A percentile compares a stretch with the other conserved stretches of the same genome.
Evolutionary conservation across 306 rosid species (phyloP).

Genomic region (Arachis hypogaea): DNA sequence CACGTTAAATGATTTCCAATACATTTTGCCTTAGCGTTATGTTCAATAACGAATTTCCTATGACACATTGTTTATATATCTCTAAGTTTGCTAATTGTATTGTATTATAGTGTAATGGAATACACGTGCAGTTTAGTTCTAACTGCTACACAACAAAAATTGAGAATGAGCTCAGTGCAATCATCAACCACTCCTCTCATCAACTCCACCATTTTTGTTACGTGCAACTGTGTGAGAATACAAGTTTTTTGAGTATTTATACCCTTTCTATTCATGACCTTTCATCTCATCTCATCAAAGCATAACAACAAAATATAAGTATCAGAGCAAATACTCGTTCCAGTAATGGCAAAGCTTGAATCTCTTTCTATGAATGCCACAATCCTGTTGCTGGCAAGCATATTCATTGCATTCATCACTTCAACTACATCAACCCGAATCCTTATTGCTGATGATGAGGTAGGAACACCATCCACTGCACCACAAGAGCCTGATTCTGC

Average conservation of each 20-base stretch:
- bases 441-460: conserved; percentile 33
- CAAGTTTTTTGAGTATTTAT: conserved; percentile 14
- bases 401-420: conserved; percentile 36
- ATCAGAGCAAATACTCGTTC: background rate
- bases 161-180: conserved; percentile 15
- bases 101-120: no score
- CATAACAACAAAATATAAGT: background rate
- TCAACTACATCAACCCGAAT: conserved; percentile 44
- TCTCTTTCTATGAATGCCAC: conserved; percentile 25
- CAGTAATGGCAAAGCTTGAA: conserved; percentile 38
- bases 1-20: no score
- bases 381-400: conserved; percentile 30
- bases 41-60: background rate
- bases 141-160: conserved; percentile 46
- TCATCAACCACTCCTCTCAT: conserved; percentile 54
- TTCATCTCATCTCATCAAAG: background rate
- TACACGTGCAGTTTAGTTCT: conserved; percentile 7
- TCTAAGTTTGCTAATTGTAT: no score
- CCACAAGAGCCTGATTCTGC: conserved; percentile 25
- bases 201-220: conserved; percentile 31
- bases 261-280: background rate
- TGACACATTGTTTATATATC: no score
- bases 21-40: no score
- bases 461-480: conserved; percentile 11
- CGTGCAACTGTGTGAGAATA: background rate